Base-by-base conservation (phyloP, 2,329 filamentous ascomycete genomes). In the Calonectria pteridis region DNA sequence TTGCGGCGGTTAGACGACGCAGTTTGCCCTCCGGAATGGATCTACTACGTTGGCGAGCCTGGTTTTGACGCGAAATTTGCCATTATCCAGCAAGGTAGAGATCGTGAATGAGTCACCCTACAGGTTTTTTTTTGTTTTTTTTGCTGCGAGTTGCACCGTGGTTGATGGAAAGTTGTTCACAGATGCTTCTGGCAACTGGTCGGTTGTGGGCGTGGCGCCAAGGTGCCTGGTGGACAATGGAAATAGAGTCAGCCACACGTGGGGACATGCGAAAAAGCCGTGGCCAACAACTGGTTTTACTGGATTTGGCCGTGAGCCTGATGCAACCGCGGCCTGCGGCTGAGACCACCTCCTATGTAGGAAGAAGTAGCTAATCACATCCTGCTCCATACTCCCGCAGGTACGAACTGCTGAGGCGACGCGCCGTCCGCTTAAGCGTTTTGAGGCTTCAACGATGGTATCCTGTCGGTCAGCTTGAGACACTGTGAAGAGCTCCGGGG, bases 401-500 rank as follows among this genome's bases (percentile, higher is more conserved):
- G 59, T 64, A 43, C 59, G 40, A 49, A 43, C 59, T 64, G 18
- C 37, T 49, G 37, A 64, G 59, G 59, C 37, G 59, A 64, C 40
- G 31, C 64, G 46, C 64, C 35, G 65, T 40, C 65, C 28, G 65
- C 33, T 37, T 71, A 63, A 67, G 66, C 55, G 59, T 65, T 69
- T 49, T 58, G 67, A 71, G 66, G 69, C 73, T 64, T 67, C 29
- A 20, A 18, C 66, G 59, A 46, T 67, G 55, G 53, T 13, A 29
- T 55, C 66, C 23, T 20, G 55, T 67, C 53, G 66, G 71, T 69
- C 64, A 58, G 50, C 59, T 64, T 49, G 62, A 73, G 33, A 51
- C 77, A 80, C 78, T 77, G 78, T 79, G 63, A 55, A 20, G 26
- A 18, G 43, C 70, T 71, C 65, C 31, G 64, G 64, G 68, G 66